phyloP scores from a whole-genome alignment of 352 stramenopile genomes.

The Phytophthora syringae region DNA sequence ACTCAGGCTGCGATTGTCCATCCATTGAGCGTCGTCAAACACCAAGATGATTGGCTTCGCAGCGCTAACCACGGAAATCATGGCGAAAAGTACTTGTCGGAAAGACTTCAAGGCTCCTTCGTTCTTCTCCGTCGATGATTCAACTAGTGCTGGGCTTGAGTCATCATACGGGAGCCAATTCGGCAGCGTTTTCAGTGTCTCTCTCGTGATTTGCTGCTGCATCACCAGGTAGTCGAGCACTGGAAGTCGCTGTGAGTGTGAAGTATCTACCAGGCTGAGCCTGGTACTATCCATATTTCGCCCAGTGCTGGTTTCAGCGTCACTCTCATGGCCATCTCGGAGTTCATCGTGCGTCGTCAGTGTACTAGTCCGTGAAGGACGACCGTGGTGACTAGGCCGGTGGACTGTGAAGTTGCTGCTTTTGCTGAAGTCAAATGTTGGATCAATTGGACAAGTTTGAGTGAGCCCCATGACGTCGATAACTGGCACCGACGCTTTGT shows the following conservation, averaged over 20 bases:
- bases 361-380: constrained; percentile 28
- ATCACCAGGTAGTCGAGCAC: constrained; percentile 67
- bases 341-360: constrained; percentile 36
- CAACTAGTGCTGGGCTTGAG: not conserved
- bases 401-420: constrained; percentile 16
- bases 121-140: constrained; percentile 32
- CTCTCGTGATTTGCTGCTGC: constrained; percentile 48
- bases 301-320: constrained; percentile 7
- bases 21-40: constrained; percentile 83
- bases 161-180: constrained; percentile 55
- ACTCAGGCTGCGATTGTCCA: constrained; percentile 68
- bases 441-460: not conserved
- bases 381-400: constrained; percentile 26
- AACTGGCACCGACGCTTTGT: constrained; percentile 20
- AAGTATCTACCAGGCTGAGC: not conserved
- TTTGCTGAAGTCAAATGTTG: constrained; percentile 4
- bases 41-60: constrained; percentile 69
- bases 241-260: constrained; percentile 46
- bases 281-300: constrained; percentile 1
- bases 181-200: constrained; percentile 53
- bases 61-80: constrained; percentile 57
- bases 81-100: constrained; percentile 59
- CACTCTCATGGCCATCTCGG: constrained; percentile 12
- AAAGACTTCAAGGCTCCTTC: constrained; percentile 60
- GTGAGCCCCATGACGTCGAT: constrained; percentile 9